phyloP scores from a whole-genome alignment of 176 grass and related monocot genomes.

The Pontederia paniculata region DNA sequence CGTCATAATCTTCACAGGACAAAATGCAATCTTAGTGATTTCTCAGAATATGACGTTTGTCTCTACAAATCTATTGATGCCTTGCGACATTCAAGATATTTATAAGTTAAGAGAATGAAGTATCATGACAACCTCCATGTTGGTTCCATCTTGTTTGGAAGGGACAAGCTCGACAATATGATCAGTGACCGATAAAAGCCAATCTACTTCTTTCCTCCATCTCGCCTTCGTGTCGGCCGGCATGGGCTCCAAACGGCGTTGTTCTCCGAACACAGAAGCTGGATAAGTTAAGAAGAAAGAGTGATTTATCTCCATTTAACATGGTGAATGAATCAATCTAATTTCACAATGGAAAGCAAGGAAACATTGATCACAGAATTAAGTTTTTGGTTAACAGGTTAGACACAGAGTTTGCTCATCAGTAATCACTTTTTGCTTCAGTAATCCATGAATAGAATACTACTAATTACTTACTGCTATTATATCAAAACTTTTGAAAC shows the following conservation, averaged over 20 bases:
- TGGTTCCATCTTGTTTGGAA: conserved; percentile 53
- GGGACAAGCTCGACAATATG: conserved; percentile 85
- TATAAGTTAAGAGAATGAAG: conserved; percentile 1
- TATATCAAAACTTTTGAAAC: too few species aligned
- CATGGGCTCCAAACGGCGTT: conserved; percentile 72
- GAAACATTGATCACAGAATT: background rate
- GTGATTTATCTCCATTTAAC: background rate
- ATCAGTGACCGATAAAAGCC: conserved; percentile 71
- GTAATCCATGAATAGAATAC: too few species aligned
- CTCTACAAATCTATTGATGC: too few species aligned
- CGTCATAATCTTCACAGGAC: conserved; percentile 50
- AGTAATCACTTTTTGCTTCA: too few species aligned
- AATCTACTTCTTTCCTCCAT: conserved; percentile 77
- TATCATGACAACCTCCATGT: conserved; percentile 47
- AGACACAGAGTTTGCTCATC: too few species aligned
- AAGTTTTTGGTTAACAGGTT: too few species aligned
- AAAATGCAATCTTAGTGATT: too few species aligned
- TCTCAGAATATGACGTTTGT: too few species aligned
- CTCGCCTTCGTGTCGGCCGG: conserved; percentile 43
- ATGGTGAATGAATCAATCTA: background rate
- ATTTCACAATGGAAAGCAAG: background rate
- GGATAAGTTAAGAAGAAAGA: conserved; percentile 1
- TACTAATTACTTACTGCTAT: too few species aligned
- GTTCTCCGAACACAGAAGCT: conserved; percentile 94
- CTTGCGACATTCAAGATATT: too few species aligned